These are phyloP conservation scores for Echria macrotheca DNA, from an alignment of 495 filamentous ascomycete species.

Conservation along the genomic window DNA sequence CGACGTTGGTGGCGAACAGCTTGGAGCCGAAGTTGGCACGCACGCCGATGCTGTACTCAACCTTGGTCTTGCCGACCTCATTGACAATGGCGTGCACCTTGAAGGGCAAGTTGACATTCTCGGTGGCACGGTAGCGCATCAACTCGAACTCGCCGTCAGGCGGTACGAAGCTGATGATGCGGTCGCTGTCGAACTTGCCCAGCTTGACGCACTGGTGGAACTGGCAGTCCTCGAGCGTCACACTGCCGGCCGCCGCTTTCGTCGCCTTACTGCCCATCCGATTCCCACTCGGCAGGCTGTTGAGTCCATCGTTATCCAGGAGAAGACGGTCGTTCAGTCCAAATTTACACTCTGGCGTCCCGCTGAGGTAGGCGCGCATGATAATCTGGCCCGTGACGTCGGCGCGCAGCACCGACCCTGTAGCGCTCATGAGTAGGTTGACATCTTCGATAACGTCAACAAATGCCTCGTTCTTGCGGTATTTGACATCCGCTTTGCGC, in stretches of 20 bases:
- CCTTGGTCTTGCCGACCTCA: conserved; percentile 93
- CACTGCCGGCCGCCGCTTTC: conserved; percentile 89
- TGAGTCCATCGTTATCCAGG: conserved; percentile 70
- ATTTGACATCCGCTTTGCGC: conserved; percentile 95
- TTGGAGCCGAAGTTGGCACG: conserved; percentile 95
- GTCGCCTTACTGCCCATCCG: conserved; percentile 75
- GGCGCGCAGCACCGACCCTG: conserved; percentile 88
- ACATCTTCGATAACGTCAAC: conserved; percentile 99
- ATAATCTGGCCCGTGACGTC: conserved; percentile 97
- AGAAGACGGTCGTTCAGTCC: conserved; percentile 95
- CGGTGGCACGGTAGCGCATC: conserved; percentile 98
- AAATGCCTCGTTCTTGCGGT: conserved; percentile 98
- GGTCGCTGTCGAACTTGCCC: conserved; percentile 92
- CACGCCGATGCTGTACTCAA: conserved; percentile 97
- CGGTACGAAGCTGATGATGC: conserved; percentile 96
- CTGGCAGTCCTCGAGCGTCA: conserved; percentile 96
- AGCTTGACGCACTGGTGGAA: conserved; percentile 99
- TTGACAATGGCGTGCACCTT: conserved; percentile 98
- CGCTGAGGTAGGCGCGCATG: conserved; percentile 96
- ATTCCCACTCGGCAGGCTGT: conserved; percentile 62
- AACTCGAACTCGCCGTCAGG: conserved; percentile 99
- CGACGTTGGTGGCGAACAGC: conserved; percentile 96
- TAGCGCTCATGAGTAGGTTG: conserved; percentile 96
- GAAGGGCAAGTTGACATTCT: conserved; percentile 98
- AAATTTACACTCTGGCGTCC: conserved; percentile 98